phyloP scores from a whole-genome alignment of 1,284 basidiomycete genomes.

The Cryptococcus neoformans region DNA sequence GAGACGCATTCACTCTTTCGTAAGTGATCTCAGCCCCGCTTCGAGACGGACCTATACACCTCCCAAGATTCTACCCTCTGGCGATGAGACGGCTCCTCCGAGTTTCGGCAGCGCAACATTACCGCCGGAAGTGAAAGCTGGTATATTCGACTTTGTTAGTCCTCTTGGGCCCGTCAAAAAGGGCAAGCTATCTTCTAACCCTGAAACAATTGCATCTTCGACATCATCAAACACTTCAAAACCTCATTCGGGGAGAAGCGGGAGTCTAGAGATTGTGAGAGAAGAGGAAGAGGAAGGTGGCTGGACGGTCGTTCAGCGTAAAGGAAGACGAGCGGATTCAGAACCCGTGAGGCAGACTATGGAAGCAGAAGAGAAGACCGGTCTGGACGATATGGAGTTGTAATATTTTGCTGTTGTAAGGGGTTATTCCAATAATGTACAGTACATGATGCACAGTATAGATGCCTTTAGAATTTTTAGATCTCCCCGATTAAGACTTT shows the following conservation, averaged over 20 bases:
- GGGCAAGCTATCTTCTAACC: conserved; percentile 11
- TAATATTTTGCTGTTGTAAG: not conserved
- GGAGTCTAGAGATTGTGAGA: conserved; percentile 20
- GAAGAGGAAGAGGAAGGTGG: conserved; percentile 27
- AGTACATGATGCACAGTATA: not conserved
- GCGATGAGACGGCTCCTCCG: conserved; percentile 40
- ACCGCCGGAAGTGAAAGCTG: conserved; percentile 23
- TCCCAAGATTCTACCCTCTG: conserved; percentile 37
- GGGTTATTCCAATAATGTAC: not conserved
- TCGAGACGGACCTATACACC: conserved; percentile 35
- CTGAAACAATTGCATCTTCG: not conserved
- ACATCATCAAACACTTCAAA: not conserved
- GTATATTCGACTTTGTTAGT: conserved; percentile 42
- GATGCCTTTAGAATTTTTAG: too few species aligned
- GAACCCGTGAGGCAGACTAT: conserved; percentile 4
- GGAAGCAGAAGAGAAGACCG: not conserved
- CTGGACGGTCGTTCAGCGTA: conserved; percentile 24
- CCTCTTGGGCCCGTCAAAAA: conserved; percentile 31
- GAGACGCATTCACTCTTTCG: conserved; percentile 22
- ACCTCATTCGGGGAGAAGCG: not conserved
- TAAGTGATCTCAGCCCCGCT: conserved; percentile 37
- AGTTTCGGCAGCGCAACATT: not conserved
- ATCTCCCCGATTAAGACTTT: too few species aligned
- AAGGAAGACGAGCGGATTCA: conserved; percentile 9
- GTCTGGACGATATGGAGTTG: not conserved